Base-by-base conservation (phyloP, 441 rosid genomes). In the Jatropha multifida region DNA sequence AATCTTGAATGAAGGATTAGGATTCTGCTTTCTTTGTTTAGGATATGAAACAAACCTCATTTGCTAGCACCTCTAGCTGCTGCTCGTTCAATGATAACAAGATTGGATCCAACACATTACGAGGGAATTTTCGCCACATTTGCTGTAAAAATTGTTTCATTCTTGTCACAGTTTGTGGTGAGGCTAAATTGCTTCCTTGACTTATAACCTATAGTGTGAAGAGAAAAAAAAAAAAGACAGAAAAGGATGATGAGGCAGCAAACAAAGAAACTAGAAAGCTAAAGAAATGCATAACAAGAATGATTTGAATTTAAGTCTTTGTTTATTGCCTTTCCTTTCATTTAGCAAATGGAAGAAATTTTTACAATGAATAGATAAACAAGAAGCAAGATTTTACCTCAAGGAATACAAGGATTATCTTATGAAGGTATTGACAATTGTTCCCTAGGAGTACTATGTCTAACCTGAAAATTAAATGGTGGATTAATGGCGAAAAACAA, bases 391-490 rank as follows among this genome's bases (percentile, higher is more conserved):
- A 32, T 32, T 32, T 32, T 32, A 32, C 32, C 32, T 32, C 32
- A 32, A 32, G 32, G 32, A 32, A 32, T 1, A 32, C 32, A 32
- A 32, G 32, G 46, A 8, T 42, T 42, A 4, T 42, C 46, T 42
- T 87, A 63, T 59, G 32, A 32, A 32, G 32, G 32, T 32, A 1
- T 32, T 85, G 94, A 82, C 86, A 86, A 74, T 83, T 89, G 77
- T 92, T 87, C 61, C 96, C 96, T 74, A 92, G 72, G 72, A 92
- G 80, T 41, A 90, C 90, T 59, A 60, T 74, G 65, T 87, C 97
- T 32, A 88, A 92, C 89, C 97, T 92, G 94, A 66, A 75, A 23
- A 23, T 23, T 0, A 32, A 32, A 32, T 32, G 32, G 32, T 32
- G 32, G 32, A 32, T 32, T 32, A 32, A 32, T 32, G 32, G 32